These are phyloP conservation scores for Microdochium bolleyi DNA, from an alignment of 2,329 filamentous ascomycete genomes.

Conservation along the genomic window DNA sequence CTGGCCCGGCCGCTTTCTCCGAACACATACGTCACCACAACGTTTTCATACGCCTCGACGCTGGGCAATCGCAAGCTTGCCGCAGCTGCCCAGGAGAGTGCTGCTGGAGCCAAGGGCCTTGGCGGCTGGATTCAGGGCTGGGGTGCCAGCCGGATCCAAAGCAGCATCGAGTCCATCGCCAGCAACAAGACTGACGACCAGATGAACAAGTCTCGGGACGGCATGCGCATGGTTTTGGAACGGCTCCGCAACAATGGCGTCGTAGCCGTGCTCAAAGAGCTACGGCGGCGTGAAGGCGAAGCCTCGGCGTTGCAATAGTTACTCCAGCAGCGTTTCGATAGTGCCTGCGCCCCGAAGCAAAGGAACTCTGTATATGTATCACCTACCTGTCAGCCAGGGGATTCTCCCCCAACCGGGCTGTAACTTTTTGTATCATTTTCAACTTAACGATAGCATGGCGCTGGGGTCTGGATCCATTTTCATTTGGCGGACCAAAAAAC, in stretches of 20 bases:
- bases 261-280: constrained; percentile 46
- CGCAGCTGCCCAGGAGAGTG: constrained; percentile 32
- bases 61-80: constrained; percentile 57
- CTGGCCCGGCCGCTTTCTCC: constrained; percentile 14
- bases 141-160: constrained; percentile 64
- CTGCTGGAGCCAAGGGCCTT: constrained; percentile 24
- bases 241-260: constrained; percentile 52
- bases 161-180: constrained; percentile 72
- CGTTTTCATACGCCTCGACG: constrained; percentile 63
- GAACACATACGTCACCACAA: constrained; percentile 62
- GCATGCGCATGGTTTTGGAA: constrained; percentile 76
- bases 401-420: not conserved
- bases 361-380: not conserved
- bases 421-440: not conserved
- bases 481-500: not conserved
- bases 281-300: constrained; percentile 26
- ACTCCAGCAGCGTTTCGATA: not conserved
- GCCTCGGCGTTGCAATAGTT: not conserved
- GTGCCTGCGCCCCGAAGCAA: not conserved
- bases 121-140: constrained; percentile 44
- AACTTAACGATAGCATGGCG: not conserved
- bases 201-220: constrained; percentile 72
- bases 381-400: not conserved
- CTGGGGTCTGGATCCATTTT: not conserved
- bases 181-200: constrained; percentile 71